Base-by-base conservation (phyloP, 768 basidiomycete genomes). In the Mycena floridula region DNA sequence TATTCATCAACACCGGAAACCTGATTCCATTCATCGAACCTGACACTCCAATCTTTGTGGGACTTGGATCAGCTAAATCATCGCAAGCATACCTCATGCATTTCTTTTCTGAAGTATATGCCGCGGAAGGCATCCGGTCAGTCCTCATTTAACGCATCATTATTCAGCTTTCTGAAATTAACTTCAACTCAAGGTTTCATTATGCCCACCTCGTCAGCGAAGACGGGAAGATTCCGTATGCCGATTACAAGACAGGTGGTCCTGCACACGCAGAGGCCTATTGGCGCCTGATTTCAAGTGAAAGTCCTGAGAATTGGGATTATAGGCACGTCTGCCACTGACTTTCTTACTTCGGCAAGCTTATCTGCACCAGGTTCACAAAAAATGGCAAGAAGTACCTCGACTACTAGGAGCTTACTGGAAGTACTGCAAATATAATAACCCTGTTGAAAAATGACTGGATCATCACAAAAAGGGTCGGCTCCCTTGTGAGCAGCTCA, bases 1-100 rank as follows among this genome's bases (percentile, higher is more conserved):
- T 56, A 0, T 65, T 65, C 56, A 62, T 65, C 47, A 54, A 53
- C 7, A 65, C 61, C 0, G 61, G 61, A 9, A 63, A 62, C 39
- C 26, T 59, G 7, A 54, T 64, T 11, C 60, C 62, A 8, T 58
- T 57, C 39, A 21, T 45, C 7, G 44, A 51, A 3, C 46, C 40
- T 28, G 42, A 47, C 2, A n/a, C 22, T 8, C 30, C 48, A 2
- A 16, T 24, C 5, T 58, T 27, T 16, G 47, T 50, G 25, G 52
- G 52, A 2, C 39, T 59, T 20, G 60, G 55, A 9, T 21, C 55
- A 1, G 57, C 62, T 35, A 64, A 65, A 37, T 43, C 47, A 16
- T 21, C 55, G 2, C 44, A 50, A 16, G 45, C 54, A 16, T 46
- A 59, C 8, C 36, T 62, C 15, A 43, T 60, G n/a, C 52, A 59